Evolutionary conservation across 2,329 filamentous ascomycete species (phyloP), one percentile per base, ranked within the genome.

Genomic region (Sporothrix brunneoviolacea): DNA sequence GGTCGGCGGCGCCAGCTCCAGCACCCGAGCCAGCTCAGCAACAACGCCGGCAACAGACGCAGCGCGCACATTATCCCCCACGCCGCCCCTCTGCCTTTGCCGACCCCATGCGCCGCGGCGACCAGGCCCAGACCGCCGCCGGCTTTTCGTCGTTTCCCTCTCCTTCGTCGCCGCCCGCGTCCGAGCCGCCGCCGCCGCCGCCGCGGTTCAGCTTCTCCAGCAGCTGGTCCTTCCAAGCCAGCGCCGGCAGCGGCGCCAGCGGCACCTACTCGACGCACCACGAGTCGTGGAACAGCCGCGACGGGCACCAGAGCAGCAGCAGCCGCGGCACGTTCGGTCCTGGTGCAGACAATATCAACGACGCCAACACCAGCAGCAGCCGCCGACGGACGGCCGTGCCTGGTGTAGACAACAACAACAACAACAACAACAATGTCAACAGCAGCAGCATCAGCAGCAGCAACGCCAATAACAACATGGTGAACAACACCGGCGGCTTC

Each of bases 1-100:
- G 85, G 42, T 89, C 90, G 40, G 89, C 88, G 19, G 73, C 77
- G 45, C 71, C 79, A 8, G 81, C 88, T 24, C 8, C 18, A 16
- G n/a, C 16, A 32, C 8, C 28, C n/a, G 27, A 33, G 30, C 30
- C 6, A 33, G 7, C 30, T 6, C 30, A 4, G 71, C 38, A 39
- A 10, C 24, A 28, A 6, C 24, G 6, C 24, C 24, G 24, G 24
- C 24, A 28, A 10, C 24, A 28, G 24, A n/a, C n/a, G n/a, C 24
- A 28, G 24, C 24, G 24, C 24, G 6, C 24, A 10, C 24, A 28
- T 5, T 10, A 28, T 10, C 24, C n/a, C n/a, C n/a, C n/a, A n/a
- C n/a, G n/a, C n/a, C n/a, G n/a, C n/a, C n/a, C n/a, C n/a, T n/a
- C n/a, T n/a, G n/a, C n/a, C n/a, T n/a, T n/a, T n/a, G n/a, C n/a